Conservation (phyloP, 2,329 filamentous ascomycete species). For the Aspergillus sclerotialis region DNA sequence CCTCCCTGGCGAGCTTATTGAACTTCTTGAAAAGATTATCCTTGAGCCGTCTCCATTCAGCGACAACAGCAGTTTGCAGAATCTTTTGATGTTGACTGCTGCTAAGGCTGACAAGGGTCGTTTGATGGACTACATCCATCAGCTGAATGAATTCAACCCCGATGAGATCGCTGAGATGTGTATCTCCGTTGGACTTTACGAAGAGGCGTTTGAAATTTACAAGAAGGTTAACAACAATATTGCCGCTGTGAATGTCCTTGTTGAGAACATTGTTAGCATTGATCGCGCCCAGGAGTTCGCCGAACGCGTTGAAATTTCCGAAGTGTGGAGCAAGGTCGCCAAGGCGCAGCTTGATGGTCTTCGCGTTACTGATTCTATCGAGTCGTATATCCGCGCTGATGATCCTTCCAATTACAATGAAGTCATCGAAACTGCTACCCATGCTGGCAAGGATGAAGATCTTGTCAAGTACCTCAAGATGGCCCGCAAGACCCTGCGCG, state of each 20-base stretch:
- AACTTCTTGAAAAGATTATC: constrained; percentile 97
- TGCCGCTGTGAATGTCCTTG: constrained; percentile 81
- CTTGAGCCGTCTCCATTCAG: constrained; percentile 99
- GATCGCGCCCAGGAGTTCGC: constrained; percentile 94
- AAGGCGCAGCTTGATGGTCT: constrained; percentile 97
- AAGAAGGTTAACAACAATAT: constrained; percentile 93
- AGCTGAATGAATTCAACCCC: constrained; percentile 79
- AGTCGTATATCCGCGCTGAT: constrained; percentile 92
- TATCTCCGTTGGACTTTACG: constrained; percentile 88
- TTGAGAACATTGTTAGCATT: constrained; percentile 96
- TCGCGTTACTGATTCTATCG: constrained; percentile 83
- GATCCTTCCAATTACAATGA: constrained; percentile 91
- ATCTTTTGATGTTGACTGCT: constrained; percentile 90
- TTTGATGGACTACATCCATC: constrained; percentile 93
- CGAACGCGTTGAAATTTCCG: constrained; percentile 84
- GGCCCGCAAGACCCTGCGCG: constrained; percentile 93
- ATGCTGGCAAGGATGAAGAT: constrained; percentile 95
- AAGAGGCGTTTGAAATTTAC: constrained; percentile 97
- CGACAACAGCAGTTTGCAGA: constrained; percentile 94
- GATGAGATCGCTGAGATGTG: constrained; percentile 90
- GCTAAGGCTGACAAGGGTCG: constrained; percentile 93
- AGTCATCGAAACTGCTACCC: constrained; percentile 91
- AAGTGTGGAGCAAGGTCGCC: constrained; percentile 97
- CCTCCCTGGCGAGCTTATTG: constrained; percentile 87
- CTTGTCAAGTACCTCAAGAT: constrained; percentile 94